Base-by-base conservation (phyloP, 2,329 filamentous ascomycete genomes). In the Dactylellina leptospora region DNA sequence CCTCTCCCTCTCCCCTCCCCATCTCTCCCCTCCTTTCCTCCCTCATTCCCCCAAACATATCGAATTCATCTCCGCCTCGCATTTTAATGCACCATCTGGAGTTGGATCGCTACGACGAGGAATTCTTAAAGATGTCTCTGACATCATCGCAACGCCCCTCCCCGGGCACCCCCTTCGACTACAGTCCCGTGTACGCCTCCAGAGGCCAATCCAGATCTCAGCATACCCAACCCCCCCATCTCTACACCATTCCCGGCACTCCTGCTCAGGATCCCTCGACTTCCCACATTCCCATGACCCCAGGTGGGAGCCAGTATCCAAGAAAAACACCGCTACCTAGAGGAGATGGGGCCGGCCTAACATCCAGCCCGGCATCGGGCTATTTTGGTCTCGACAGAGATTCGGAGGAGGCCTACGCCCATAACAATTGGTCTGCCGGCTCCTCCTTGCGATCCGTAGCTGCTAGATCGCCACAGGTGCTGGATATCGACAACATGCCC, bases 361-460 rank as follows among this genome's bases (percentile, higher is more conserved):
- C 68, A 16, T 45, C 68, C 22, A 72, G 59, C 47, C 68, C 64
- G 28, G 53, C 73, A 11, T 70, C 73, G 25, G 76, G 76, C 48
- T 77, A 77, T 68, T 77, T 77, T 56, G 75, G 75, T 18, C 51
- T 76, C 23, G 75, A 76, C 22, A 70, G 72, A 28, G 76, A 76
- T 47, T 66, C 76, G 38, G 62, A 62, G 30, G 76, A 77, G 38
- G 48, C 66, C 16, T 75, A 76, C 51, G 22, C 76, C 28, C 75
- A 74, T 40, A 74, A 75, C 53, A 77, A 76, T 73, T 77, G 76
- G 76, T 76, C 76, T 38, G 68, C 75, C 22, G 59, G 73, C 30
- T 77, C 76, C 42, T 77, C 76, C 11, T 68, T 77, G 53, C 73
- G 74, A 11, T 77, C 76, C 53, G 72, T 76, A 18, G 76, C 76